Conservation (phyloP, 2,329 filamentous ascomycete species). For the Chaetomiaceae sp. region DNA sequence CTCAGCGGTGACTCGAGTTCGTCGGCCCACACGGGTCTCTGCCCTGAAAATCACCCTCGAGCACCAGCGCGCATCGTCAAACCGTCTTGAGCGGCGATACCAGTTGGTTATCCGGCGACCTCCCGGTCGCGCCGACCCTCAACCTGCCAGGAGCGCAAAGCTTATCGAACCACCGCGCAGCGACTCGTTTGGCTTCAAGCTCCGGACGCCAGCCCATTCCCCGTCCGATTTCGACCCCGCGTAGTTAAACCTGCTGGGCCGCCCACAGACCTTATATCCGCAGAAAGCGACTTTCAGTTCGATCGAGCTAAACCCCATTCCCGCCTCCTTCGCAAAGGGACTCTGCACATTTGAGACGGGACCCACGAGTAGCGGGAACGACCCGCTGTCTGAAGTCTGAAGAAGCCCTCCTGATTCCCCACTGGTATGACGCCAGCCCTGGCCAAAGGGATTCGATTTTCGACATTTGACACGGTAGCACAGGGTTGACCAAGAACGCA, state of each 20-base stretch:
- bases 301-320: background rate
- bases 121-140: background rate
- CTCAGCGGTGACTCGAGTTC: too few species aligned
- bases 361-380: slow-evolving; percentile 15
- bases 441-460: slow-evolving; percentile 23
- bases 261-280: too few species aligned
- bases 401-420: slow-evolving; percentile 19
- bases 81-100: too few species aligned
- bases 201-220: background rate
- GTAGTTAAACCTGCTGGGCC: background rate
- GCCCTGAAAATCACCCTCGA: background rate
- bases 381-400: slow-evolving; percentile 22
- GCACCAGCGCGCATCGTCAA: background rate
- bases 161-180: background rate
- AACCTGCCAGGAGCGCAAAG: background rate
- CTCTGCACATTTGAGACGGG: slow-evolving; percentile 6
- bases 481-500: slow-evolving; percentile 10
- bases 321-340: background rate
- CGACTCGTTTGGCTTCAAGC: background rate
- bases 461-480: slow-evolving; percentile 25
- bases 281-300: background rate
- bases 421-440: slow-evolving; percentile 29
- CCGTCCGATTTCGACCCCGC: background rate
- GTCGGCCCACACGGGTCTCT: background rate
- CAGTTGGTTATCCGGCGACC: background rate